Percentiles rank a stretch among this genome's conserved stretches.
These are phyloP conservation scores for Solidago caesia DNA, from an alignment of 129 eudicot genomes.

Conservation along the genomic window DNA sequence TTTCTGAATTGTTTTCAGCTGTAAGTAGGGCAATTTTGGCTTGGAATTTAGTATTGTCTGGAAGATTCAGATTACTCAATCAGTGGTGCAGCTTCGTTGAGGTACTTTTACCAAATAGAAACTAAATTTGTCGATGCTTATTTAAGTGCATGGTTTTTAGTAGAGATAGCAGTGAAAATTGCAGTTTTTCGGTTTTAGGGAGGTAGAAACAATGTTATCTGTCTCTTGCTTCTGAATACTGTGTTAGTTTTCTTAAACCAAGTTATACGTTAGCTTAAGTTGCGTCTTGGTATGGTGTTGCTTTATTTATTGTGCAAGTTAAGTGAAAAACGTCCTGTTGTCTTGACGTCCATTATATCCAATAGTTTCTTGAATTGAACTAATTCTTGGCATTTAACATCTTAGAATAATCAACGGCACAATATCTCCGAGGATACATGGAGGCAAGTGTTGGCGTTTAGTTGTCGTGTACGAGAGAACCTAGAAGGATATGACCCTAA, in stretches of 20 bases:
- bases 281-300: background rate
- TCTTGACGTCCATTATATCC: background rate
- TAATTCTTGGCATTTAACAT: conserved; percentile 24
- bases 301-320: conserved; percentile 8
- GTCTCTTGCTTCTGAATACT: background rate
- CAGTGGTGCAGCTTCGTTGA: conserved; percentile 85
- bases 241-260: no score
- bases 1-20: conserved; percentile 40
- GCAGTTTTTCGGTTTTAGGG: conserved; percentile 1
- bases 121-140: background rate
- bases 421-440: conserved; percentile 95
- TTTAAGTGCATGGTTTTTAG: background rate
- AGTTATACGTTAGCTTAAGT: no score
- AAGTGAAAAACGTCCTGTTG: background rate
- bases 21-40: conserved; percentile 79
- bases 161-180: background rate
- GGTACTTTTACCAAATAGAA: conserved; percentile 39
- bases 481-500: conserved; percentile 92
- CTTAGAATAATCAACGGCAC: conserved; percentile 71
- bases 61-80: conserved; percentile 77
- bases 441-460: conserved; percentile 85
- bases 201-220: background rate
- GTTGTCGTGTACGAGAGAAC: conserved; percentile 84
- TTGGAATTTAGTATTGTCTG: conserved; percentile 73
- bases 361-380: conserved; percentile 2